Evolutionary conservation across 1,284 basidiomycete species (phyloP), one percentile per base, ranked within the genome.

Genomic region (Schizophyllum commune): DNA sequence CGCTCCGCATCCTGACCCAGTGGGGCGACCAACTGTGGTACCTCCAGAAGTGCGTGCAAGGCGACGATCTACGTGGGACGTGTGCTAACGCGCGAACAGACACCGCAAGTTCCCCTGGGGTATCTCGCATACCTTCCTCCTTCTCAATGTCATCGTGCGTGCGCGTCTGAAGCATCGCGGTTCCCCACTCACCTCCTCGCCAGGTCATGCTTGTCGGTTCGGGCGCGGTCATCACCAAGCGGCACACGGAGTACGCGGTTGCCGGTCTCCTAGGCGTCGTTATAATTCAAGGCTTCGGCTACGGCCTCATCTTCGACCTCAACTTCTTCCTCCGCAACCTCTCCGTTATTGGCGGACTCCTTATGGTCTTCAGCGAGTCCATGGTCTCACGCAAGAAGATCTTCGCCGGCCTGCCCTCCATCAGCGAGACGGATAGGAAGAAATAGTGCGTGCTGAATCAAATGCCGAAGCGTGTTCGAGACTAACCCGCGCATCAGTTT

Each of bases 301-400:
- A 96, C 72, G 94, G 94, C 32, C 88, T 96, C 70, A 94, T 96
- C 68, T 96, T 96, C 73, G 97, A 99, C 82, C 81, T 98, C 71
- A 98, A 94, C 78, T 99, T 99, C 83, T 99, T 99, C 93, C 89
- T 99, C 55, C 91, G 94, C 72, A 96, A 96, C 76, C 80, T 96
- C 56, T 91, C 88, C 64, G 94, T 96, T 69, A 89, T 96, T 63
- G 94, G 94, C 63, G 94, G 94, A 56, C 83, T 96, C 55, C 86
- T 96, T 71, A 99, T 99, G 97, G 96, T 98, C 58, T 94, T 99
- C 75, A 95, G 91, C 65, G 97, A 99, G 74, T 92, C 92, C 1
- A 89, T 99, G 79, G 81, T 91, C 66, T 89, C 86, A 52, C 85
- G 90, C 75, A 94, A 91, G 78, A 88, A 89, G 69, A 78, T 91